Percentiles rank a stretch among this genome's conserved stretches.
Conservation (phyloP, 805 yeast genomes). For the Suhomyces kilbournensis region DNA sequence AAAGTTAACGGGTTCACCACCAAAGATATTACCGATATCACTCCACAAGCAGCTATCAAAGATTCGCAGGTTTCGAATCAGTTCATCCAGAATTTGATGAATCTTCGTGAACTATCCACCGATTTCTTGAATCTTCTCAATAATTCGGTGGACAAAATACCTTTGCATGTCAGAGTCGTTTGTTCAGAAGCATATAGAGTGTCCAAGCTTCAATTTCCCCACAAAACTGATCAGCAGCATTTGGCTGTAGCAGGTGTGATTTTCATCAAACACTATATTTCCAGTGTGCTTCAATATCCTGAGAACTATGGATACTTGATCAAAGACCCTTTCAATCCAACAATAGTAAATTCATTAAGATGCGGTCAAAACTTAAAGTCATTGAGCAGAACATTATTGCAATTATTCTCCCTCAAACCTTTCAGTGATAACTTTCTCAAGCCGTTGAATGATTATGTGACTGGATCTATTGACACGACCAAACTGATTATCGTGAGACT, state of each 20-base stretch:
- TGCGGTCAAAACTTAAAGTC: slow-evolving; percentile 51
- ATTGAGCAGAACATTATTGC: slow-evolving; percentile 58
- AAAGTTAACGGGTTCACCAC: slow-evolving; percentile 34
- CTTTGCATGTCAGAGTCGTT: slow-evolving; percentile 34
- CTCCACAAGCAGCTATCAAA: slow-evolving; percentile 72
- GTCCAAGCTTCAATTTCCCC: slow-evolving; percentile 51
- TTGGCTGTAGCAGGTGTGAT: slow-evolving; percentile 68
- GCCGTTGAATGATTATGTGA: slow-evolving; percentile 74
- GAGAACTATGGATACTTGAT: slow-evolving; percentile 53
- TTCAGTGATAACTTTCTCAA: slow-evolving; percentile 72
- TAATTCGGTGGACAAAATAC: slow-evolving; percentile 34
- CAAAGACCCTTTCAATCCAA: slow-evolving; percentile 25
- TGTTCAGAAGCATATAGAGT: slow-evolving; percentile 33
- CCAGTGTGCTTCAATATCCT: slow-evolving; percentile 47
- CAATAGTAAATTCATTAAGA: slow-evolving; percentile 12
- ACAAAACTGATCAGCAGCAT: slow-evolving; percentile 56
- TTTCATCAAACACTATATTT: slow-evolving; percentile 51
- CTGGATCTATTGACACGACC: slow-evolving; percentile 46
- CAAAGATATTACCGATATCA: slow-evolving; percentile 30
- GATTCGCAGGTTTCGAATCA: slow-evolving; percentile 67
- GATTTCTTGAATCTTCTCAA: slow-evolving; percentile 56
- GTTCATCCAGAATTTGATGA: slow-evolving; percentile 72
- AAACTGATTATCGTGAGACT: slow-evolving; percentile 44
- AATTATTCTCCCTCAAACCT: slow-evolving; percentile 64
- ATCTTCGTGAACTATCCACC: slow-evolving; percentile 66